Conservation (phyloP, 2,329 filamentous ascomycete species). For the Alternaria triticimaculans region DNA sequence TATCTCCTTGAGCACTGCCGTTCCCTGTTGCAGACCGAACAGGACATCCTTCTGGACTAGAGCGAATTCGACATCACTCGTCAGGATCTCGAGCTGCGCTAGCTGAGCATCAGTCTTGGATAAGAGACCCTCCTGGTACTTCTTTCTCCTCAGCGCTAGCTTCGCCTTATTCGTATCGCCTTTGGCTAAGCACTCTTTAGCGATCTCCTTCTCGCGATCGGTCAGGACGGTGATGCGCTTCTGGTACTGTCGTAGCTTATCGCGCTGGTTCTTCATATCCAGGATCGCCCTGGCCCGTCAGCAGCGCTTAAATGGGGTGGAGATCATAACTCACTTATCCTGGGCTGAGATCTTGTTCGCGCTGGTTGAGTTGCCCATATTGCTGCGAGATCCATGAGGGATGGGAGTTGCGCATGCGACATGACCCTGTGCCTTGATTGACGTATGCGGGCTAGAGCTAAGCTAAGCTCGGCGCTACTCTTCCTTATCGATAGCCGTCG, state of each 20-base stretch:
- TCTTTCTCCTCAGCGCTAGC: slow-evolving; percentile 89
- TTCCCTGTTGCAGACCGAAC: slow-evolving; percentile 91
- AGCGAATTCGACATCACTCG: slow-evolving; percentile 90
- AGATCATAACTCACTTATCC: slow-evolving; percentile 71
- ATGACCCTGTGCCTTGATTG: slow-evolving; percentile 31
- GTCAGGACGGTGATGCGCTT: slow-evolving; percentile 86
- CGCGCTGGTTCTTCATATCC: slow-evolving; percentile 96
- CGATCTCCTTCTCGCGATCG: slow-evolving; percentile 84
- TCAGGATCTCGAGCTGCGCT: slow-evolving; percentile 90
- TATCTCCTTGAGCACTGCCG: slow-evolving; percentile 86
- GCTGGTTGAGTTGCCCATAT: slow-evolving; percentile 71
- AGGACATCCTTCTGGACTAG: slow-evolving; percentile 96
- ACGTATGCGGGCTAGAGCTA: slow-evolving; percentile 23
- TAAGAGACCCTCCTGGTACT: slow-evolving; percentile 92
- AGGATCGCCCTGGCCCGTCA: slow-evolving; percentile 77
- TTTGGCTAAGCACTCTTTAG: slow-evolving; percentile 78
- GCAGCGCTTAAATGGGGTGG: neutral
- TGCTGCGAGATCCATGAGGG: slow-evolving; percentile 37
- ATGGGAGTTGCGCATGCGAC: slow-evolving; percentile 21
- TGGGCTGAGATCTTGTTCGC: slow-evolving; percentile 74
- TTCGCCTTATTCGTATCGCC: slow-evolving; percentile 83
- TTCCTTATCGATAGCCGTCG: slow-evolving; percentile 45
- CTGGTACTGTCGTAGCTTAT: slow-evolving; percentile 96
- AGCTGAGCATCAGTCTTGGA: slow-evolving; percentile 90
- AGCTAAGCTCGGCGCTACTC: slow-evolving; percentile 18